Evolutionary conservation across 352 stramenopile species (phyloP), one percentile per base, ranked within the genome.

Genomic region (Pseudoperonospora humuli): DNA sequence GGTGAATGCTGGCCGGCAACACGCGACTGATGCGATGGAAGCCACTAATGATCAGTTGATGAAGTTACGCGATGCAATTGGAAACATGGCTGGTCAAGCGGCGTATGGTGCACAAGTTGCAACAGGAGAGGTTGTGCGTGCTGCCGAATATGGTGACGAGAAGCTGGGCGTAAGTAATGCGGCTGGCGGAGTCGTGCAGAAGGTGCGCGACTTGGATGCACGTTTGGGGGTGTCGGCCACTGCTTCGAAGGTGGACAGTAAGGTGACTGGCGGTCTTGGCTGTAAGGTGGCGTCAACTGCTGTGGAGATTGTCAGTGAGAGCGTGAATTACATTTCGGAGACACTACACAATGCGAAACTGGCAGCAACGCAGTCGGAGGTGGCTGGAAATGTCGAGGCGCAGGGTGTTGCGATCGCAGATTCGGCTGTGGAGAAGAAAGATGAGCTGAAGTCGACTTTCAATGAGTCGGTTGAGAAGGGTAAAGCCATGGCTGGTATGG

Each of bases 261-360:
- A 82, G 51, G 59, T 87, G 25, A 85, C 72, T 0, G 72, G 75
- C 18, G 76, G 76, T 1, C 47, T 88, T 25, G 76, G 58, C 13
- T 59, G 66, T 20, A 70, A 61, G n/a, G 31, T 79, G 27, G 61
- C 80, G 29, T 39, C 64, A 28, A 80, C 70, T 14, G 68, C 69
- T 21, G 64, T 74, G n/a, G 71, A 75, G 14, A 81, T 85, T 27
- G 67, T 82, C 11, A 56, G 62, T 6, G 70, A 84, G 40, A 75
- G 66, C 20, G 61, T 86, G 15, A 78, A 65, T 23, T 89, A 89
- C 50, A 64, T 84, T 15, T 72, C 67, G 15, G 67, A 84, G 39
- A 77, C 67, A 29, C 52, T 86, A 25, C 48, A 77, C 6, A 75
- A 84, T 7, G 69, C 71, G 3, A 84, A 83, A 44, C 21, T 75